Evolutionary conservation across 2,329 filamentous ascomycete species (phyloP), one percentile per base, ranked within the genome.

Genomic region (Dactylellina haptotyla): DNA sequence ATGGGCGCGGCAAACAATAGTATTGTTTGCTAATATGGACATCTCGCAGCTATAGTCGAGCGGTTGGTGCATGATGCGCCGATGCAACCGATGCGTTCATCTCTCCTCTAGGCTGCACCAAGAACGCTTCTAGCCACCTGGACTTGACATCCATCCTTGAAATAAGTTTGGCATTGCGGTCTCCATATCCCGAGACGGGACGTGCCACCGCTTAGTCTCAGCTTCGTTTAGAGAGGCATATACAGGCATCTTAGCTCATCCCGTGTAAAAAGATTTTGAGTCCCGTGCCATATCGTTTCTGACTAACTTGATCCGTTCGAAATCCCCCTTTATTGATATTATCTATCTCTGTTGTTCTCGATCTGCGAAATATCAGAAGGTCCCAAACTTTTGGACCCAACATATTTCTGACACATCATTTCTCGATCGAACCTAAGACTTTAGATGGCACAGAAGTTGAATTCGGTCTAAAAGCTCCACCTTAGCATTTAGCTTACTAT

Each of bases 21-120:
- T 20, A 72, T 65, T 64, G 67, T 65, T 61, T 59, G 59, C 37
- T n/a, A n/a, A n/a, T n/a, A n/a, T n/a, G n/a, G n/a, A n/a, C n/a
- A n/a, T n/a, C n/a, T n/a, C n/a, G n/a, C n/a, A n/a, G n/a, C n/a
- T n/a, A n/a, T n/a, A n/a, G n/a, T n/a, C n/a, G n/a, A n/a, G n/a
- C n/a, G n/a, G n/a, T n/a, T n/a, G n/a, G n/a, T n/a, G n/a, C n/a
- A n/a, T n/a, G n/a, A n/a, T n/a, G n/a, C n/a, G n/a, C n/a, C n/a
- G 23, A 43, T 20, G n/a, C 46, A 43, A 56, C 34, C n/a, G n/a
- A n/a, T n/a, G n/a, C n/a, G n/a, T n/a, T n/a, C n/a, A n/a, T n/a
- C n/a, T n/a, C n/a, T n/a, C n/a, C n/a, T n/a, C n/a, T n/a, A n/a
- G n/a, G n/a, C n/a, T n/a, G n/a, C n/a, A n/a, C n/a, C n/a, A n/a